These are phyloP conservation scores for Cordyceps sp. DNA, from an alignment of 2,329 filamentous ascomycete species.

Conservation along the genomic window DNA sequence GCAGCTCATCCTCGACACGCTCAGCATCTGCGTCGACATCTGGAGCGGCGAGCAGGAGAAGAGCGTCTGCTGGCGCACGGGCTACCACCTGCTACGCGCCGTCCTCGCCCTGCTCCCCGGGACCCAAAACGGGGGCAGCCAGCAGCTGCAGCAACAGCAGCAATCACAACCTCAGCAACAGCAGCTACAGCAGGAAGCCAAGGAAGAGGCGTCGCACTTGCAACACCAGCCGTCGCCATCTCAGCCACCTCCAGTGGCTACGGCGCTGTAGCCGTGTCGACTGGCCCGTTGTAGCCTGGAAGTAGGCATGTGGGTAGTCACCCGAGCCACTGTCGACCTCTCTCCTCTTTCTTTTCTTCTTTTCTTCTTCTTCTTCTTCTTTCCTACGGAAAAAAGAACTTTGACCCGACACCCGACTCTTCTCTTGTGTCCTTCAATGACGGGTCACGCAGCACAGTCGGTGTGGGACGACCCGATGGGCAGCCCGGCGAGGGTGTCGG, in stretches of 20 bases:
- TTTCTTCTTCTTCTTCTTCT: no score
- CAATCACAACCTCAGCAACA: not conserved
- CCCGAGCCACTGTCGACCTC: no score
- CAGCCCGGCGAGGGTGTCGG: no score
- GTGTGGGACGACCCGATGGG: no score
- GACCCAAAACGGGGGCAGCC: not conserved
- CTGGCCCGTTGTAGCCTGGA: no score
- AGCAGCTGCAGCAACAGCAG: not conserved
- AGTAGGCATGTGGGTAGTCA: no score
- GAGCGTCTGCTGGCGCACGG: slow-evolving; percentile 18
- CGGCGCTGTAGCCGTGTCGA: not conserved
- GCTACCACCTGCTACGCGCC: slow-evolving; percentile 13
- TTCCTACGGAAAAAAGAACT: no score
- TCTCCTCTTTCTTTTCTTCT: no score
- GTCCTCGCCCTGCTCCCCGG: slow-evolving; percentile 5
- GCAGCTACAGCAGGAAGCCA: not conserved
- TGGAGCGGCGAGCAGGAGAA: slow-evolving; percentile 17
- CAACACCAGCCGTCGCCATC: not conserved
- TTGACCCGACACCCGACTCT: no score
- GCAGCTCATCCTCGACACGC: slow-evolving; percentile 17
- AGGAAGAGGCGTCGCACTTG: not conserved
- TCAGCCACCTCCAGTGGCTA: no score
- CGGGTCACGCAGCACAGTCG: no score
- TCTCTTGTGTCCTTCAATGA: no score
- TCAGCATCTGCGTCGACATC: slow-evolving; percentile 16